Evolutionary conservation across 2,329 filamentous ascomycete genomes (phyloP), one percentile per base, ranked within the genome.

Genomic region (Hypoxylon sp.): DNA sequence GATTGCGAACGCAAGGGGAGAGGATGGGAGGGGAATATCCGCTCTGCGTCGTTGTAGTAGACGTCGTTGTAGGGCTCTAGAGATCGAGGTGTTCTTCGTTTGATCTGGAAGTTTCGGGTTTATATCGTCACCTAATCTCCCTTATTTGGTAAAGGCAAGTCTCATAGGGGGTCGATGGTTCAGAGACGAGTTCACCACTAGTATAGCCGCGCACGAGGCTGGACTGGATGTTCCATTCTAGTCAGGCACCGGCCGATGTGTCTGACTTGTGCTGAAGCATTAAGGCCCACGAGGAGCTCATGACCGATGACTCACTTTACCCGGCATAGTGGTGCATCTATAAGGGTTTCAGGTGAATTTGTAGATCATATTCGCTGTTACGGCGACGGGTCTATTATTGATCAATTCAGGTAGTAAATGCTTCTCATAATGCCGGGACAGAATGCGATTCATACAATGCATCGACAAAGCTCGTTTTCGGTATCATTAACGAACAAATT

Each of bases 1-100:
- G 41, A 59, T 53, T 41, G 9, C 14, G 32, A 12, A 63, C 50
- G 55, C 27, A 63, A 47, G 54, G 53, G 34, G 37, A 32, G 21
- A 21, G 5, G 21, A 25, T 29, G 32, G 19, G 25, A 32, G 8
- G 41, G 29, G n/a, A 25, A n/a, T 52, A 45, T 59, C 19, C 45
- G 25, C 11, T 55, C 32, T 25, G 54, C 41, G 34, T 27, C 27
- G 25, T 53, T 43, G 45, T 43, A 16, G 59, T 43, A 56, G 43
- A 34, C 19, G 16, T 46, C 45, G 43, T 32, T 47, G 48, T 53
- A n/a, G 47, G 25, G 43, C 11, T 43, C 3, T 11, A n/a, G n/a
- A 5, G 32, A 54, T 59, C 50, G 60, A 50, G 19, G 12, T 47
- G 29, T 25, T 47, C 19, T 23, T 32, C 34, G 11, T 45, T 25